phyloP scores from a whole-genome alignment of 106 monocot genomes.

The Posidonia australis region DNA sequence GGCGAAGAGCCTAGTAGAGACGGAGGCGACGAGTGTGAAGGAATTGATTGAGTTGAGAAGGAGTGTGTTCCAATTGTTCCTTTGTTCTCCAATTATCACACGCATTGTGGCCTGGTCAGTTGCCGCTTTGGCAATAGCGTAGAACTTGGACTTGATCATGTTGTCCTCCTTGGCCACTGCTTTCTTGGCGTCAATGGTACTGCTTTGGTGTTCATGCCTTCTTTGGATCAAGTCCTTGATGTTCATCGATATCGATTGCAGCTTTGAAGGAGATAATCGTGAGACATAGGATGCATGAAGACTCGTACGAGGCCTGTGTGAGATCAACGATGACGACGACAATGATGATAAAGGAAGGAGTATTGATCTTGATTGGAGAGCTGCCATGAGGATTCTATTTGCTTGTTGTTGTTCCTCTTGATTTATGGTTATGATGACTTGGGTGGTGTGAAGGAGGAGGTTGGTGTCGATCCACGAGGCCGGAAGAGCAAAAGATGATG shows the following conservation, averaged over 20 bases:
- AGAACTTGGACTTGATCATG: neutral
- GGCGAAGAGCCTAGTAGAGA: conserved; percentile 36
- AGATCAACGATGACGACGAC: neutral
- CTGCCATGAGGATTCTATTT: neutral
- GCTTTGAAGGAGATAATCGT: neutral
- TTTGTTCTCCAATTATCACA: conserved; percentile 52
- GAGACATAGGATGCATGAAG: neutral
- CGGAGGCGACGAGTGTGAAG: conserved; percentile 38
- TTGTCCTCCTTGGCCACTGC: neutral
- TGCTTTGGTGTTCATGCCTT: neutral
- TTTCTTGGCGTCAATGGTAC: neutral
- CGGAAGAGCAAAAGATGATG: too few species aligned
- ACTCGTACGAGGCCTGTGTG: neutral
- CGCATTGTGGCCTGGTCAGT: conserved; percentile 79
- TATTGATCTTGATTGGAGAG: neutral
- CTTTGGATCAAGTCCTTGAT: neutral
- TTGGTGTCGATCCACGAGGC: too few species aligned
- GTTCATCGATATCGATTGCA: neutral
- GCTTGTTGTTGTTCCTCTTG: neutral
- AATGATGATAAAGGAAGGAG: neutral
- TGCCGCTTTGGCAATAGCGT: conserved; percentile 44
- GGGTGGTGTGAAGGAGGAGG: too few species aligned
- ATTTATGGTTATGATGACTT: too few species aligned
- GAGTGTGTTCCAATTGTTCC: conserved; percentile 73
- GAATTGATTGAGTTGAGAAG: conserved; percentile 50